phyloP scores from a whole-genome alignment of 2,329 filamentous ascomycete species.

The Apiospora saccharicola region DNA sequence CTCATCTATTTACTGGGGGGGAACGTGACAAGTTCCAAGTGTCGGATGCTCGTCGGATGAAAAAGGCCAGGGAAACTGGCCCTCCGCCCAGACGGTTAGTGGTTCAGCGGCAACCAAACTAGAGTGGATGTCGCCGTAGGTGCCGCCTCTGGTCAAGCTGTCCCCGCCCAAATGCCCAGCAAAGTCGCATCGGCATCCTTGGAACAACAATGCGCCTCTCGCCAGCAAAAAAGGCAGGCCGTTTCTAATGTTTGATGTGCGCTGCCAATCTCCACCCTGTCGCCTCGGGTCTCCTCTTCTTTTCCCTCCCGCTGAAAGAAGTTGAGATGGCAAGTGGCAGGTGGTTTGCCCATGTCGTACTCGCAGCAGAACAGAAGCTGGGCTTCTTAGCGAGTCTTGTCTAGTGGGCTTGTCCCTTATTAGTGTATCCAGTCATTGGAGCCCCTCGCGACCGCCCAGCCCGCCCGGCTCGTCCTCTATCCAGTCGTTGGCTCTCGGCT shows the following conservation, averaged over 20 bases:
- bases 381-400: background rate
- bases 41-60: conserved; percentile 10
- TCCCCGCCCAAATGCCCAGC: conserved; percentile 6
- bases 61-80: conserved; percentile 15
- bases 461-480: conserved; percentile 2
- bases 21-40: conserved; percentile 2
- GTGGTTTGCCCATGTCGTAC: background rate
- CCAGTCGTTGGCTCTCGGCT: conserved; percentile 1
- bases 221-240: conserved; percentile 4
- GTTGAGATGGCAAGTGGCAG: conserved; percentile 9
- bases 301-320: background rate
- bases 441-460: conserved; percentile 9
- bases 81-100: conserved; percentile 7
- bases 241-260: conserved; percentile 13
- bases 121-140: background rate
- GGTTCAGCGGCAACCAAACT: background rate
- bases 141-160: background rate
- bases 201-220: background rate
- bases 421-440: background rate
- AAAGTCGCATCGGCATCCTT: conserved; percentile 9
- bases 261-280: conserved; percentile 18
- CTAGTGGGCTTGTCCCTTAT: background rate
- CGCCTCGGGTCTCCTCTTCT: background rate
- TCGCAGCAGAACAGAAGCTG: background rate
- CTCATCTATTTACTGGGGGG: background rate